These are phyloP conservation scores for Funneliformis mosseae DNA, from an alignment of 192 early-diverging fungal species.

Conservation along the genomic window DNA sequence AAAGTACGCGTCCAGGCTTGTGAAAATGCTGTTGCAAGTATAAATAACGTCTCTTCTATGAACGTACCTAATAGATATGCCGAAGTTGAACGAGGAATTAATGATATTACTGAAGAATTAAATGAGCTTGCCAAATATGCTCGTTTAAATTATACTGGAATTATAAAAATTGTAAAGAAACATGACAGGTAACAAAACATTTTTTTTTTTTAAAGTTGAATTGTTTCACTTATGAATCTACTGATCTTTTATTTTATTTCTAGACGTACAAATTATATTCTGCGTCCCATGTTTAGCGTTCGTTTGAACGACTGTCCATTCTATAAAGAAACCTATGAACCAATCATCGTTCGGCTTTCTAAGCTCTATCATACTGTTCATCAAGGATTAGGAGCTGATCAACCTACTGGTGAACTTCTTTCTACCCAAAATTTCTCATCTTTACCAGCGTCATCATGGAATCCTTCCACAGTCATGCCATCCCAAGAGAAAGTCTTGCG, in stretches of 20 bases:
- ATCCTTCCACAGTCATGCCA: conserved; percentile 33
- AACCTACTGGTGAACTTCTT: conserved; percentile 37
- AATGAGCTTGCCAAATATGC: conserved; percentile 78
- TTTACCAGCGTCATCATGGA: conserved; percentile 8
- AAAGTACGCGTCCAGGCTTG: conserved; percentile 68
- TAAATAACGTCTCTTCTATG: conserved; percentile 54
- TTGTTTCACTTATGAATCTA: not conserved
- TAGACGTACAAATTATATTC: conserved; percentile 57
- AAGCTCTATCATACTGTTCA: conserved; percentile 73
- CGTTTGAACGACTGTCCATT: conserved; percentile 83
- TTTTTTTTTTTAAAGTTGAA: not conserved
- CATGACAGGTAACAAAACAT: conserved; percentile 70
- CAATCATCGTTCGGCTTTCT: conserved; percentile 82
- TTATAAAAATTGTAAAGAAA: conserved; percentile 96
- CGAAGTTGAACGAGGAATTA: conserved; percentile 62
- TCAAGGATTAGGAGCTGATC: conserved; percentile 46
- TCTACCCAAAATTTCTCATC: conserved; percentile 29
- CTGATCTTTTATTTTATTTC: not conserved
- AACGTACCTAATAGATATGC: conserved; percentile 30
- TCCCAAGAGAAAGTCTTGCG: conserved; percentile 67
- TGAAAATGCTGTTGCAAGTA: conserved; percentile 57
- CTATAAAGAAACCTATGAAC: conserved; percentile 85
- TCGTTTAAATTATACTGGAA: conserved; percentile 81
- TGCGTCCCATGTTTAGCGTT: conserved; percentile 79
- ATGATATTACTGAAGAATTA: conserved; percentile 74